phyloP scores from a whole-genome alignment of 225 moss, liverwort and hornwort species.

The Straminergon stramineum region DNA sequence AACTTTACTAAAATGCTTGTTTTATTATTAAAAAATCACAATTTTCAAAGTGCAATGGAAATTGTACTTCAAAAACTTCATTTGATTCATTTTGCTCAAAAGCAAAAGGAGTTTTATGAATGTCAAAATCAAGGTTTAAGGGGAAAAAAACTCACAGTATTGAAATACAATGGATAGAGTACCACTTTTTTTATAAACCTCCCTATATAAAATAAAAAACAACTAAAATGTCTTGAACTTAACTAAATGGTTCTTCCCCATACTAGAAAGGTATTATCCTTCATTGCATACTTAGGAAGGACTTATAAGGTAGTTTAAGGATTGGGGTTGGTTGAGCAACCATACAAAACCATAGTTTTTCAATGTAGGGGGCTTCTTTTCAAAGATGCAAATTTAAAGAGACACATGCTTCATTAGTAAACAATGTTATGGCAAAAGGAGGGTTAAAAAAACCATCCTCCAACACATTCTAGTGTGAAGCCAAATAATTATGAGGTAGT shows the following conservation, averaged over 20 bases:
- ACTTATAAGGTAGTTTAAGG: not conserved
- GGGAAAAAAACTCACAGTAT: too few relatives aligned
- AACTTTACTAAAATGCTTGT: too few relatives aligned
- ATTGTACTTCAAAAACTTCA: rapidly evolving
- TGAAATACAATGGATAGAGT: too few relatives aligned
- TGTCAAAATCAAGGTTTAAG: too few relatives aligned
- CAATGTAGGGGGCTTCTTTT: not conserved
- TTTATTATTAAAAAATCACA: too few relatives aligned
- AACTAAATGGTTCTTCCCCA: not conserved
- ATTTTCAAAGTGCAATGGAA: too few relatives aligned
- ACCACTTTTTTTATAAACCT: not conserved
- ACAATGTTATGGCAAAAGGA: not conserved
- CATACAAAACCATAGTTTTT: not conserved
- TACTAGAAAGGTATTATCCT: too few relatives aligned
- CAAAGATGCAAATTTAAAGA: not conserved
- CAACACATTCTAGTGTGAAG: not conserved
- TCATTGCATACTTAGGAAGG: rapidly evolving
- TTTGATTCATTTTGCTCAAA: too few relatives aligned
- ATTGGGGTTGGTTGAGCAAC: not conserved
- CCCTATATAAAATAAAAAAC: not conserved
- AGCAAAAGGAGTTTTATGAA: too few relatives aligned
- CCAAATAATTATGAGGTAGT: too few relatives aligned
- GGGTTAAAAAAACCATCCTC: not conserved
- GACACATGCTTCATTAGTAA: not conserved
- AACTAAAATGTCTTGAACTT: not conserved